Evolutionary conservation across 2,329 filamentous ascomycete genomes (phyloP).

Genomic region (Cordyceps farinosa): DNA sequence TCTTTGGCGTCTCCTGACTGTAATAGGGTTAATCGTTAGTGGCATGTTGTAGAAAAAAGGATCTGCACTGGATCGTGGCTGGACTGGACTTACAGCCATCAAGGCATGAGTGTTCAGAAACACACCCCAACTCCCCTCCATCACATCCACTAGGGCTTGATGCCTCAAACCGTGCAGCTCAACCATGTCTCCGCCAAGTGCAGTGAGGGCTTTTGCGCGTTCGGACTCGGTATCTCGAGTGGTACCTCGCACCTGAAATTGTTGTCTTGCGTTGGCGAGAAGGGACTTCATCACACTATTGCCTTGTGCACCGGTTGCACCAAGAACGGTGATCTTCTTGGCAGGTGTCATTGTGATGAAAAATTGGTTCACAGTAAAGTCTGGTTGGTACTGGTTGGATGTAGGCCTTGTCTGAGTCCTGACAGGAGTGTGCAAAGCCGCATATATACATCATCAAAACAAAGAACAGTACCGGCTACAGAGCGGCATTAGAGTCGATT

Average conservation of each 20-base stretch:
- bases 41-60: too few relatives aligned
- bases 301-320: background rate
- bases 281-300: background rate
- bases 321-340: background rate
- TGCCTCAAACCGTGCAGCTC: background rate
- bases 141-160: background rate
- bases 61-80: too few relatives aligned
- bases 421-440: too few relatives aligned
- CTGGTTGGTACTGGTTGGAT: too few relatives aligned
- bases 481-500: too few relatives aligned
- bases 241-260: background rate
- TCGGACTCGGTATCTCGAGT: background rate
- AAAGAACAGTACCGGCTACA: too few relatives aligned
- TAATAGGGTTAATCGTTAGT: background rate
- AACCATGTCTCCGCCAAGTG: background rate
- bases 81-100: too few relatives aligned
- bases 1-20: background rate
- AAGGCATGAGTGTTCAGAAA: too few relatives aligned
- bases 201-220: background rate
- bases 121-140: too few relatives aligned
- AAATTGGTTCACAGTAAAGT: too few relatives aligned
- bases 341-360: background rate
- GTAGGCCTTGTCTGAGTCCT: too few relatives aligned
- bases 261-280: constrained; percentile 25
- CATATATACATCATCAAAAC: too few relatives aligned